Percentiles rank a stretch among this genome's conserved stretches.
Conservation (phyloP, 768 basidiomycete species). For the Pleurotus pulmonarius region DNA sequence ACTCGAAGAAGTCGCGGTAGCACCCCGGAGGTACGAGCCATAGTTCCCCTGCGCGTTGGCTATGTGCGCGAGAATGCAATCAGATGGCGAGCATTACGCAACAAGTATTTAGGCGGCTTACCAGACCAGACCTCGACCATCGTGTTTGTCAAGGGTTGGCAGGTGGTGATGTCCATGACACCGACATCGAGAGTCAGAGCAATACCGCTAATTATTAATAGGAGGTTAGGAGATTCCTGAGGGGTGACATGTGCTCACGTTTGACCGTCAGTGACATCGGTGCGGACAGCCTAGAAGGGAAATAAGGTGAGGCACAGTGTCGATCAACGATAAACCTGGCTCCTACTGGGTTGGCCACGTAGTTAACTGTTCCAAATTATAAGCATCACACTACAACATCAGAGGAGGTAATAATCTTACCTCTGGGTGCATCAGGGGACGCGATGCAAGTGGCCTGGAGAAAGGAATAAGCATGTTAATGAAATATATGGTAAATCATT, state of each 20-base stretch:
- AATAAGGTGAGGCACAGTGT: background rate
- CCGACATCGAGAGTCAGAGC: constrained; percentile 33
- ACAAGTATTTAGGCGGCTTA: constrained; percentile 10
- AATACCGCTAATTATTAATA: constrained; percentile 23
- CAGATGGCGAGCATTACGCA: background rate
- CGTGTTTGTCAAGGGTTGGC: constrained; percentile 31
- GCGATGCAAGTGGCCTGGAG: constrained; percentile 19
- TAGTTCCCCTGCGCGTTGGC: constrained; percentile 34
- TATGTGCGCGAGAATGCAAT: constrained; percentile 3
- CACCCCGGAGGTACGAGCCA: constrained; percentile 33
- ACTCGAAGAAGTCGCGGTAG: constrained; percentile 23
- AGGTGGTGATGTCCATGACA: constrained; percentile 34
- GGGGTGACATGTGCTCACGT: constrained; percentile 13
- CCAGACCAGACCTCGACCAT: constrained; percentile 36
- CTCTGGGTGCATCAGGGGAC: constrained; percentile 15
- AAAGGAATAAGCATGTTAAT: background rate
- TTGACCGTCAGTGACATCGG: constrained; percentile 24
- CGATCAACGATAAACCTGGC: background rate
- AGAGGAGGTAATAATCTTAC: constrained; percentile 5
- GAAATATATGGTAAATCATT: background rate
- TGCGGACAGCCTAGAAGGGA: constrained; percentile 17
- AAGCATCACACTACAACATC: background rate
- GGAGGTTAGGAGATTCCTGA: too few species aligned
- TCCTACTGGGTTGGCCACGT: constrained; percentile 16
- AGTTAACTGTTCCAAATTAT: constrained; percentile 8